Evolutionary conservation across 305 asterid species (phyloP).

Genomic region (Petunia hybrid): DNA sequence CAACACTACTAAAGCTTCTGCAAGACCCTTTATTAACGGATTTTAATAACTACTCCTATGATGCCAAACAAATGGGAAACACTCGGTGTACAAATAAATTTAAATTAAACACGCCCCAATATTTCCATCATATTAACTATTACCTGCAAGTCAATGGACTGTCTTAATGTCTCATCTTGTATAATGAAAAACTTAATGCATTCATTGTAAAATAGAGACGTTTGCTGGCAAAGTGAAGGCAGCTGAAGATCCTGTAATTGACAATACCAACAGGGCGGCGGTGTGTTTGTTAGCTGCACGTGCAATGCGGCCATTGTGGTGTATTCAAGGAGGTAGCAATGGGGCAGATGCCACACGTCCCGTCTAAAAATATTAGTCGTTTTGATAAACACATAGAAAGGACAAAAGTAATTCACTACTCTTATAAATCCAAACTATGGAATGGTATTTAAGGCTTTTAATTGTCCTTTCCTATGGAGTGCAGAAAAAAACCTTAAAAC

Average conservation of each 20-base stretch:
- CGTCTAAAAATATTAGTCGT: background rate
- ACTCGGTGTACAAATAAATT: background rate
- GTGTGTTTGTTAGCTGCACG: constrained; percentile 16
- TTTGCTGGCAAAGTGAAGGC: background rate
- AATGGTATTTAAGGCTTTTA: no score
- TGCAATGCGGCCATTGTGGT: background rate
- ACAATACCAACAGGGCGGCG: background rate
- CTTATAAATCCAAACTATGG: no score
- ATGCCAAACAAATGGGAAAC: constrained; percentile 7
- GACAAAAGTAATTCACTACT: no score
- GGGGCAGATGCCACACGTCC: background rate
- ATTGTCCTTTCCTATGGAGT: no score
- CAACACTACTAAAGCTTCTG: background rate
- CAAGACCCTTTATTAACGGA: background rate
- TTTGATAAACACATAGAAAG: no score
- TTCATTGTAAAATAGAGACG: background rate
- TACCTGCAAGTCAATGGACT: background rate
- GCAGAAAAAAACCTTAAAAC: background rate
- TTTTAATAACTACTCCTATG: background rate
- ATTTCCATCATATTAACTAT: background rate
- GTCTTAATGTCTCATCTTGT: background rate
- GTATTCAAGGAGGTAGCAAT: background rate
- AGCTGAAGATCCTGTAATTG: background rate
- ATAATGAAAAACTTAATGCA: background rate
- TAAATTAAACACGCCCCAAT: background rate